A percentile compares a stretch with the other conserved stretches of the same genome.
Conservation (phyloP, 345 rosid species). For the Combretum micranthum region DNA sequence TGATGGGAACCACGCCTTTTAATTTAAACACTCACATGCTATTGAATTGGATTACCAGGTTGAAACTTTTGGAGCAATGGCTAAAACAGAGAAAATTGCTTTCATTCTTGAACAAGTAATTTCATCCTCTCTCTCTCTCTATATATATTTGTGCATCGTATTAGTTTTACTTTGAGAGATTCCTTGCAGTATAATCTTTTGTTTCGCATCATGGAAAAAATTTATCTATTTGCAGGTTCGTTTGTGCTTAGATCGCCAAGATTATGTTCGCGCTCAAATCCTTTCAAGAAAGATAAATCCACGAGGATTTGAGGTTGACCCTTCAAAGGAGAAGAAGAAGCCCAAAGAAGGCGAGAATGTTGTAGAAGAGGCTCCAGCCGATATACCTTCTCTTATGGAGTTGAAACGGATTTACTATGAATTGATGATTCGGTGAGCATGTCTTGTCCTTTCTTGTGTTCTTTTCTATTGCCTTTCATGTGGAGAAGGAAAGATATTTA, state of each 20-base stretch:
- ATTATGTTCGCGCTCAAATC: conserved; percentile 93
- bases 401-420: conserved; percentile 81
- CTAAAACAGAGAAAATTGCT: conserved; percentile 91
- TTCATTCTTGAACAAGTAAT: conserved; percentile 90
- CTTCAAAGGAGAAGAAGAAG: conserved; percentile 82
- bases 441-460: neutral
- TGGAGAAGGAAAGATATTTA: neutral
- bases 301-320: conserved; percentile 71
- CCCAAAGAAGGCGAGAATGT: conserved; percentile 85
- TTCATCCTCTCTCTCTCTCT: conserved; percentile 6
- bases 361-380: conserved; percentile 93
- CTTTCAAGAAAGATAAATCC: conserved; percentile 92
- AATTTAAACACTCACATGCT: neutral
- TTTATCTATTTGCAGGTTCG: conserved; percentile 49
- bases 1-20: neutral
- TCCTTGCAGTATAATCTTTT: neutral
- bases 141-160: neutral
- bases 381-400: conserved; percentile 81
- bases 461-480: neutral
- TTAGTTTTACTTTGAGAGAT: neutral
- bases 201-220: conserved; percentile 5
- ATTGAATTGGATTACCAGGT: conserved; percentile 40
- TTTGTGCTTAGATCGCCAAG: conserved; percentile 83
- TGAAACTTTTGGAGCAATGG: conserved; percentile 98
- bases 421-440: conserved; percentile 69